A percentile compares a stretch with the other conserved stretches of the same genome.
phyloP scores from a whole-genome alignment of 306 rosid genomes.

The Gleditsia sinensis region DNA sequence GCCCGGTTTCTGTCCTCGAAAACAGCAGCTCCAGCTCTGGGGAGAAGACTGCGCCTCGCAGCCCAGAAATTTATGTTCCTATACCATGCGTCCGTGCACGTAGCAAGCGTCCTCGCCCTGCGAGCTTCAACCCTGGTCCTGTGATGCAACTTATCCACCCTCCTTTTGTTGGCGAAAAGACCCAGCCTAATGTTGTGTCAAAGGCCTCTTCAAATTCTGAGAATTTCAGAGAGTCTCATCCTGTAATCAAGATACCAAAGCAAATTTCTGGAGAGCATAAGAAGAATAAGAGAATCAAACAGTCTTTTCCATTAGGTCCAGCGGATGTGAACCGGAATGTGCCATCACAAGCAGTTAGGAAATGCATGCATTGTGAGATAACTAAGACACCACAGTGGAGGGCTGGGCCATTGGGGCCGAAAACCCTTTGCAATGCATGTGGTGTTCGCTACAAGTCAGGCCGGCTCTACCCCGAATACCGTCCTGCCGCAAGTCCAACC shows the following conservation, averaged over 20 bases:
- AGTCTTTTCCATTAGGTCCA: constrained; percentile 46
- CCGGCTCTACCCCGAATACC: constrained; percentile 89
- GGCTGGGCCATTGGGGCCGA: constrained; percentile 97
- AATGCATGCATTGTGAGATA: constrained; percentile 96
- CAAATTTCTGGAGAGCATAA: constrained; percentile 42
- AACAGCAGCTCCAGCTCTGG: constrained; percentile 87
- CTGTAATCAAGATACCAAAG: constrained; percentile 40
- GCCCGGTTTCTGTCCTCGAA: constrained; percentile 92
- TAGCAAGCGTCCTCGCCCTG: constrained; percentile 96
- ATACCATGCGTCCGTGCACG: constrained; percentile 81
- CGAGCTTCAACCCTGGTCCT: constrained; percentile 73
- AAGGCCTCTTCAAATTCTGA: constrained; percentile 69
- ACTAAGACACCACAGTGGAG: constrained; percentile 99
- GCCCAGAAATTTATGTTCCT: constrained; percentile 51
- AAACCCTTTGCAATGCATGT: constrained; percentile 95
- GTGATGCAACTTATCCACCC: constrained; percentile 83
- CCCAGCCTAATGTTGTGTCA: constrained; percentile 52
- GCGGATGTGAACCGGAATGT: constrained; percentile 49
- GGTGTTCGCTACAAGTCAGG: constrained; percentile 95
- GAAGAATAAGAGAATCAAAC: constrained; percentile 60
- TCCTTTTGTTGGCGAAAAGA: constrained; percentile 67
- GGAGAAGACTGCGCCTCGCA: constrained; percentile 49
- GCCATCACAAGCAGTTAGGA: constrained; percentile 60
- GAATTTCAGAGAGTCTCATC: constrained; percentile 75
- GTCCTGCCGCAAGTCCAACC: constrained; percentile 97